Percentiles rank a stretch among this genome's conserved stretches.
Conservation (phyloP, 768 basidiomycete species). For the Mycena filopes region DNA sequence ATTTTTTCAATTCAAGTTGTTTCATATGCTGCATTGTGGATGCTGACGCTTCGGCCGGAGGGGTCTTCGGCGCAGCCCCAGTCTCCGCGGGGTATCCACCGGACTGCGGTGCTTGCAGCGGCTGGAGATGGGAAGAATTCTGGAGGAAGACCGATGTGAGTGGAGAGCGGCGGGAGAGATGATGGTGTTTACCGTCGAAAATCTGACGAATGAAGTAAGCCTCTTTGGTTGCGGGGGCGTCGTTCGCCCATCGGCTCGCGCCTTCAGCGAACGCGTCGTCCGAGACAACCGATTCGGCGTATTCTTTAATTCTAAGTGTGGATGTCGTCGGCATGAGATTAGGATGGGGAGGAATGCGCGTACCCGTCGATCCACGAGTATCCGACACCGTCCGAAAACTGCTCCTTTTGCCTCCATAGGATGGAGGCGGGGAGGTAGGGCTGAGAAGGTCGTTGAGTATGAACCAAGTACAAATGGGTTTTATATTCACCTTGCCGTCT, state of each 20-base stretch:
- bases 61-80: slow-evolving; percentile 98
- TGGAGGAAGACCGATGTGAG: slow-evolving; percentile 40
- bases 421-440: slow-evolving; percentile 95
- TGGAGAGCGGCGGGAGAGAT: slow-evolving; percentile 3
- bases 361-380: slow-evolving; percentile 99
- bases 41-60: slow-evolving; percentile 93
- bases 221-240: slow-evolving; percentile 95
- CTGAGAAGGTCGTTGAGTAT: slow-evolving; percentile 46
- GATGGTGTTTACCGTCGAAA: slow-evolving; percentile 74
- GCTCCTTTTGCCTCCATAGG: slow-evolving; percentile 99
- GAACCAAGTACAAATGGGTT: background rate
- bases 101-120: slow-evolving; percentile 91
- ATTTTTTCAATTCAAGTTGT: slow-evolving; percentile 41
- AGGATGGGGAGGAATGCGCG: slow-evolving; percentile 32
- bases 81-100: slow-evolving; percentile 96
- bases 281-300: slow-evolving; percentile 78
- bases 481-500: slow-evolving; percentile 69
- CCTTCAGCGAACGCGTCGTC: slow-evolving; percentile 85
- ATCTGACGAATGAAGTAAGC: slow-evolving; percentile 93
- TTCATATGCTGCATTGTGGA: slow-evolving; percentile 92
- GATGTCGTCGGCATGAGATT: background rate
- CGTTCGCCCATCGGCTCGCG: slow-evolving; percentile 73
- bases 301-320: slow-evolving; percentile 81
- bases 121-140: slow-evolving; percentile 86
- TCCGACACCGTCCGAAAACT: slow-evolving; percentile 98